Evolutionary conservation across 352 stramenopile species (phyloP).

Genomic region (Pythium oligandrum): DNA sequence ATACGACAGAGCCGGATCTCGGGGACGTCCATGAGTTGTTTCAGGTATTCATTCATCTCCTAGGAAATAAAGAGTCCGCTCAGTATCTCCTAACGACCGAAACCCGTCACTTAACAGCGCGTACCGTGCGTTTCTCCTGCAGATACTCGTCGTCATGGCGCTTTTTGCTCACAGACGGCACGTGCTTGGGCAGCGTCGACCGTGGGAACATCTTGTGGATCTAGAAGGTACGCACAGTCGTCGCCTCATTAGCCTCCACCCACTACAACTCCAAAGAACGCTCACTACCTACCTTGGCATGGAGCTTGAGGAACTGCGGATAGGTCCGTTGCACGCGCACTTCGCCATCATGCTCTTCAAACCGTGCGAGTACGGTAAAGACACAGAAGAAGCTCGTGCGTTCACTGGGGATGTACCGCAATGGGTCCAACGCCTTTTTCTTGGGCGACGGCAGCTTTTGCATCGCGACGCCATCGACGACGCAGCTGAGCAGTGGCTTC

Average conservation of each 20-base stretch:
- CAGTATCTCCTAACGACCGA: neutral
- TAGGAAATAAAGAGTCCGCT: constrained; percentile 3
- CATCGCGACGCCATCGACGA: constrained; percentile 61
- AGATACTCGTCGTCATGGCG: constrained; percentile 76
- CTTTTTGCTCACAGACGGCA: constrained; percentile 66
- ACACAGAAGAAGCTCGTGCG: constrained; percentile 45
- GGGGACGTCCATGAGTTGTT: constrained; percentile 38
- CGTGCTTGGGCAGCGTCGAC: constrained; percentile 48
- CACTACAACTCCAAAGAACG: too few relatives aligned
- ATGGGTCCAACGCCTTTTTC: constrained; percentile 67
- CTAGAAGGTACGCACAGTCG: constrained; percentile 13
- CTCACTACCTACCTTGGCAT: constrained; percentile 26
- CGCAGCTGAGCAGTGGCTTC: constrained; percentile 23
- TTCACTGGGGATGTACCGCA: constrained; percentile 55
- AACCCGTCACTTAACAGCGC: neutral
- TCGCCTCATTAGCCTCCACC: too few relatives aligned
- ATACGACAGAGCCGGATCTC: constrained; percentile 56
- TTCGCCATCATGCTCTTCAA: constrained; percentile 30
- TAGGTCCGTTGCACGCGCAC: constrained; percentile 62
- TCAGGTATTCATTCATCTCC: constrained; percentile 57
- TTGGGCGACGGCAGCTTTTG: constrained; percentile 53
- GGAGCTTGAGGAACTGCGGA: constrained; percentile 55
- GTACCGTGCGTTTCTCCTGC: constrained; percentile 50
- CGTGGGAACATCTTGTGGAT: constrained; percentile 73
- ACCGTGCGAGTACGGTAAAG: constrained; percentile 51